Base-by-base conservation (phyloP, 768 basidiomycete genomes). In the Phanerodontia chrysosporium region DNA sequence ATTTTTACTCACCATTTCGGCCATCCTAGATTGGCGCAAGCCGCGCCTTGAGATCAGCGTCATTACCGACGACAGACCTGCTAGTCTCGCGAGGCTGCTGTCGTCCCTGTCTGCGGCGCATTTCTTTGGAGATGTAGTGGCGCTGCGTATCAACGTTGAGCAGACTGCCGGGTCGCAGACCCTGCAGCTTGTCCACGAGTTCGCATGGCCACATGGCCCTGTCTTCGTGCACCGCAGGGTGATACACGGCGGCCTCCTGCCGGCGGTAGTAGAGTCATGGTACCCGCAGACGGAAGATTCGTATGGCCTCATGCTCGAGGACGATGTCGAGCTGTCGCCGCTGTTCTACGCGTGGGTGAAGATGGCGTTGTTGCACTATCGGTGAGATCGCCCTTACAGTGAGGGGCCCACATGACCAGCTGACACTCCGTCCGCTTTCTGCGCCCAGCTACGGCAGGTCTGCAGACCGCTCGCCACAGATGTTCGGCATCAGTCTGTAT, bases 181-280 rank as follows among this genome's bases (percentile, higher is more conserved):
- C 0, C 72, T 84, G 57, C 67, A 68, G 13, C 67, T 87, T 8
- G 79, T 80, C 2, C 72, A 80, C 55, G 70, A 75, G 22, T 76
- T 84, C 29, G 51, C 70, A 4, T 94, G 92, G 92, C 67, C 67
- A 0, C 78, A 84, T 62, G 90, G 91, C 5, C 64, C 71, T 36
- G 63, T 85, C 7, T 80, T 80, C 58, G 65, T 90, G 7, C 84
- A 91, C 55, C 89, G 86, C 65, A 82, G 93, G 25, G 78, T 92
- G 57, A 72, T 89, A n/a, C 86, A 85, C 58, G 92, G 85, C 1
- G 92, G 92, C 3, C 76, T 95, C 21, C 80, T 95, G 55, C 80
- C 89, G 2, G 89, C 92, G 6, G 84, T 95, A 14, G 87, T 93
- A 14, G 92, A 94, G 72, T 90, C 90, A 4, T 95, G 93, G 92